Evolutionary conservation across 176 grass and related monocot genomes (phyloP), one percentile per base, ranked within the genome.

Genomic region (Oryza brachyantha): DNA sequence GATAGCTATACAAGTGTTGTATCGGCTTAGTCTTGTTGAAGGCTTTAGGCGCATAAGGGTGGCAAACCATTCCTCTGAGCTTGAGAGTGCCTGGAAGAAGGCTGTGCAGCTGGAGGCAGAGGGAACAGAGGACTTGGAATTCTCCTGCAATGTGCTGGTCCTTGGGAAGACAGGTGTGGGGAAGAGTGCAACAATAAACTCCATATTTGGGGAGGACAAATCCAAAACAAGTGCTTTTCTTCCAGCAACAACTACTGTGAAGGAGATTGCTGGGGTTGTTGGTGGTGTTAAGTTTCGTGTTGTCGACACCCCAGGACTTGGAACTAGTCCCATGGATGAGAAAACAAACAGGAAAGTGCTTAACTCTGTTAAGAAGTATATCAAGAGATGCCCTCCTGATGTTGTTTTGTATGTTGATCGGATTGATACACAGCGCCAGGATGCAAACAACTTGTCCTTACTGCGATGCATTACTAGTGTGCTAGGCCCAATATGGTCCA

Each of bases 181-280:
- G 43, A 98, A 98, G 86, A 98, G 95, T 73, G 92, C 92, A 71
- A 92, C 90, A 3, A 87, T 98, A 85, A 98, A 98, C 62, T 98
- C 95, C 22, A 90, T 98, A 52, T 93, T 98, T 40, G 90, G 92
- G 29, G 84, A 89, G 65, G 83, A 94, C 65, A 92, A 58, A 83
- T 90, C 90, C 38, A 66, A 46, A 82, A 89, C 90, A 2, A 79
- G 90, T 88, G 87, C 95, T 61, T 98, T 92, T 85, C 38, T 88
- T 17, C 87, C 65, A 0, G 87, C 87, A 67, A 98, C 92, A 55
- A 69, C 78, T 61, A 79, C 40, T 3, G 68, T 94, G 39, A 88
- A 80, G 42, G 92, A 90, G 75, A 84, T 98, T 57, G 42, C 29
- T 83, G 95, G 91, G 64, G 72, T 78, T 72, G 85, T 90, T 66